Conservation (phyloP, 2,329 filamentous ascomycete species). For the Alternaria ventricosa region DNA sequence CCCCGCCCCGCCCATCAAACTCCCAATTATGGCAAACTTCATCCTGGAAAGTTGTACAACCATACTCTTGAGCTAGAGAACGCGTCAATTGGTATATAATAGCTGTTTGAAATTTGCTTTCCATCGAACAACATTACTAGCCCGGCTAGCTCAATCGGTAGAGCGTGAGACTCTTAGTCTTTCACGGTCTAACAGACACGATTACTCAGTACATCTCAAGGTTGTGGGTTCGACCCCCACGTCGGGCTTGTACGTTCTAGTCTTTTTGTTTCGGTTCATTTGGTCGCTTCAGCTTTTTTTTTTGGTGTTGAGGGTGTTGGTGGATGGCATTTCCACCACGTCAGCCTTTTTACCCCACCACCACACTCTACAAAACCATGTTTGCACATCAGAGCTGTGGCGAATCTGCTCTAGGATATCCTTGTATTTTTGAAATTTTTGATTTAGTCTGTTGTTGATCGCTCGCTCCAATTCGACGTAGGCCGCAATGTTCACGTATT, state of each 20-base stretch:
- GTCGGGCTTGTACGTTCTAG: conserved; percentile 9
- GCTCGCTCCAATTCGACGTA: not conserved
- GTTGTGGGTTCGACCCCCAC: conserved; percentile 18
- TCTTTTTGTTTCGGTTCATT: not conserved
- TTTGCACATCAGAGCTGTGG: accelerated
- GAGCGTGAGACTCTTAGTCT: conserved; percentile 50
- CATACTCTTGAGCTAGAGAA: not conserved
- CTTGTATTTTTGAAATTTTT: not conserved
- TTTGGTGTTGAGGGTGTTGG: not conserved
- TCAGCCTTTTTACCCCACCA: not conserved
- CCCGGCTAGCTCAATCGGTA: conserved; percentile 47
- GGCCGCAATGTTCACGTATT: not conserved
- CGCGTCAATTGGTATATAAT: accelerated
- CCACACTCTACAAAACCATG: not conserved
- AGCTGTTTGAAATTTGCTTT: accelerated
- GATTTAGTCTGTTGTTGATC: not conserved
- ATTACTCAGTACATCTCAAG: conserved; percentile 23
- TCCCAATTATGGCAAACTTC: not conserved
- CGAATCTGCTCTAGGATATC: not conserved
- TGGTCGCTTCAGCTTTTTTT: not conserved
- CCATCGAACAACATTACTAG: conserved; percentile 19
- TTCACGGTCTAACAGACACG: conserved; percentile 26
- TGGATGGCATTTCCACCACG: not conserved
- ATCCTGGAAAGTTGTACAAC: not conserved
- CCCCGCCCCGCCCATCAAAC: not conserved